Percentiles rank a stretch among this genome's conserved stretches.
These are phyloP conservation scores for Rhododendron molle DNA, from an alignment of 148 eudicot genomes.

Conservation along the genomic window DNA sequence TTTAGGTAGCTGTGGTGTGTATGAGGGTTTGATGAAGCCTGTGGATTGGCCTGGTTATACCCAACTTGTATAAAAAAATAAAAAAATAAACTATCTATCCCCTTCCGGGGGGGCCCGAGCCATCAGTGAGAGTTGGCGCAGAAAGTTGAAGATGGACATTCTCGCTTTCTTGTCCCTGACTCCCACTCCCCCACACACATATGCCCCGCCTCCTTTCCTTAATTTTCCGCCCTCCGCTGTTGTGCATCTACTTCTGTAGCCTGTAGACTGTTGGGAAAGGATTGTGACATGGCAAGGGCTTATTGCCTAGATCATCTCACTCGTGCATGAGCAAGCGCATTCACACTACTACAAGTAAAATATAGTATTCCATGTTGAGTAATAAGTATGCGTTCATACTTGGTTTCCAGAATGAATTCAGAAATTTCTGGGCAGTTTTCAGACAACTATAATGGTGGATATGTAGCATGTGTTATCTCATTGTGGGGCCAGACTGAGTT, in stretches of 20 bases:
- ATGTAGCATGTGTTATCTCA: neutral
- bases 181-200: neutral
- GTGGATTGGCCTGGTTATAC: neutral
- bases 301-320: neutral
- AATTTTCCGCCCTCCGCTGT: neutral
- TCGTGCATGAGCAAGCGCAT: neutral
- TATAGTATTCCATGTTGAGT: neutral
- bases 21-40: neutral
- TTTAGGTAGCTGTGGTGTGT: neutral
- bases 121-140: neutral
- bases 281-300: neutral
- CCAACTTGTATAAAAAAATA: neutral
- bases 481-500: neutral
- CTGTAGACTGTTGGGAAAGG: neutral
- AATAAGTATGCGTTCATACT: neutral
- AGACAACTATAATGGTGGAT: neutral
- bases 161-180: neutral
- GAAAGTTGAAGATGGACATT: neutral
- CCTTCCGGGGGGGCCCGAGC: too few relatives aligned
- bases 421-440: neutral
- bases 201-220: neutral
- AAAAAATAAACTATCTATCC: neutral
- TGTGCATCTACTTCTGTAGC: neutral
- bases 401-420: neutral
- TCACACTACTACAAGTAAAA: neutral